Conservation (phyloP, 1,139 yeast genomes). For the Yamadazyma siamensis region DNA sequence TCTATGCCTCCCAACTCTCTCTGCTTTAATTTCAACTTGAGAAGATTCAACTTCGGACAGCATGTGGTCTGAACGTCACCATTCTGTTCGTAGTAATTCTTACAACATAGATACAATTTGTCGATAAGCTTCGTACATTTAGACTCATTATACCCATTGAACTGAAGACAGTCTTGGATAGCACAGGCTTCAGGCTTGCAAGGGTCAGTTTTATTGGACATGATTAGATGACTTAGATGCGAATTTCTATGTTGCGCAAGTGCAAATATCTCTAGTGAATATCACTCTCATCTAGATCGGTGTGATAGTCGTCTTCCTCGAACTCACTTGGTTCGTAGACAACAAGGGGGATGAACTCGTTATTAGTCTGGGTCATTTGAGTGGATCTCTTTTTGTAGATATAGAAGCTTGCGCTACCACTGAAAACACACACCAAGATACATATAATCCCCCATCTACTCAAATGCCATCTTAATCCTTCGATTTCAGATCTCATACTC, state of each 20-base stretch:
- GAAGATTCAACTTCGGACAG: slow-evolving; percentile 58
- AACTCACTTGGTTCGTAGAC: slow-evolving; percentile 48
- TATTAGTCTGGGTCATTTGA: slow-evolving; percentile 20
- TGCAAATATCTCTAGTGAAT: too few species aligned
- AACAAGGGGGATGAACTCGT: slow-evolving; percentile 43
- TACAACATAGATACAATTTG: slow-evolving; percentile 59
- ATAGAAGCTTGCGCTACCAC: slow-evolving; percentile 43
- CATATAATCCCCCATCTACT: slow-evolving; percentile 82
- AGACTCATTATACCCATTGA: slow-evolving; percentile 56
- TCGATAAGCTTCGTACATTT: slow-evolving; percentile 60
- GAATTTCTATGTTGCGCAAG: too few species aligned
- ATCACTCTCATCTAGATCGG: slow-evolving; percentile 33
- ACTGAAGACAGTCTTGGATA: slow-evolving; percentile 60
- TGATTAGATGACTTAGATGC: slow-evolving; percentile 1
- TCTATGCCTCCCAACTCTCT: slow-evolving; percentile 50
- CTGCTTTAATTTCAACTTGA: slow-evolving; percentile 57
- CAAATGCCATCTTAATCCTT: slow-evolving; percentile 87
- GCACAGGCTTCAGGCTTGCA: slow-evolving; percentile 71
- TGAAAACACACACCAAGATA: slow-evolving; percentile 42
- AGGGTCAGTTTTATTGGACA: slow-evolving; percentile 28
- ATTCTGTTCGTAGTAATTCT: slow-evolving; percentile 46
- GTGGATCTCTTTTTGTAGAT: slow-evolving; percentile 28
- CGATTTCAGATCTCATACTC: slow-evolving; percentile 82
- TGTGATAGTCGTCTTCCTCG: slow-evolving; percentile 47
- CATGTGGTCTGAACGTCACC: slow-evolving; percentile 59